Evolutionary conservation across 768 basidiomycete species (phyloP), one percentile per base, ranked within the genome.

Genomic region (Steccherinum ochraceum): DNA sequence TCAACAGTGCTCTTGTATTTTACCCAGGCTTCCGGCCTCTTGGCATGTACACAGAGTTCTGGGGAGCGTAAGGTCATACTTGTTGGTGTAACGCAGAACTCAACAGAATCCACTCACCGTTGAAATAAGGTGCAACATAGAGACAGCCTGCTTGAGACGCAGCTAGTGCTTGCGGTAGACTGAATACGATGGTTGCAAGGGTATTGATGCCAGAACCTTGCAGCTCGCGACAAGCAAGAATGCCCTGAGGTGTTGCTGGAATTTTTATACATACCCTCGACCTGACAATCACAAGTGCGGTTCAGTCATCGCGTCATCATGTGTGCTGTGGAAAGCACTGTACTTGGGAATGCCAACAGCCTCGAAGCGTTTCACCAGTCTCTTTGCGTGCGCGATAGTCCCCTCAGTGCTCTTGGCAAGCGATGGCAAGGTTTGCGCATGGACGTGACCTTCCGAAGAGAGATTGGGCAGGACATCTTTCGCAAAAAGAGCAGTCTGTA

Each of bases 261-360:
- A 83, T 78, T 60, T 82, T 83, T 63, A 83, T 76, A 58, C 78
- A 79, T 20, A 78, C 75, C 11, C 78, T 69, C 21, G 71, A 66
- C 56, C 74, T 73, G 49, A n/a, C n/a, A n/a, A n/a, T n/a, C n/a
- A n/a, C n/a, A n/a, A n/a, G n/a, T n/a, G n/a, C n/a, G n/a, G n/a
- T n/a, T n/a, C n/a, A n/a, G n/a, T n/a, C n/a, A n/a, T n/a, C n/a
- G 3, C 47, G 2, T 19, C 43, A n/a, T n/a, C n/a, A n/a, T n/a
- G n/a, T n/a, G 3, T 4, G 48, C 49, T 35, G 30, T 35, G 7
- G 7, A 7, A 35, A 35, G 7, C 30, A 35, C 7, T 16, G 24
- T 16, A 73, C 72, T 62, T 67, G 24, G 72, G 69, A 46, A 77
- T 74, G 3, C 71, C 76, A 51, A 73, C 57, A 7, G 62, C 67